Evolutionary conservation across 768 basidiomycete species (phyloP).

Genomic region (Filobasidium floriforme): DNA sequence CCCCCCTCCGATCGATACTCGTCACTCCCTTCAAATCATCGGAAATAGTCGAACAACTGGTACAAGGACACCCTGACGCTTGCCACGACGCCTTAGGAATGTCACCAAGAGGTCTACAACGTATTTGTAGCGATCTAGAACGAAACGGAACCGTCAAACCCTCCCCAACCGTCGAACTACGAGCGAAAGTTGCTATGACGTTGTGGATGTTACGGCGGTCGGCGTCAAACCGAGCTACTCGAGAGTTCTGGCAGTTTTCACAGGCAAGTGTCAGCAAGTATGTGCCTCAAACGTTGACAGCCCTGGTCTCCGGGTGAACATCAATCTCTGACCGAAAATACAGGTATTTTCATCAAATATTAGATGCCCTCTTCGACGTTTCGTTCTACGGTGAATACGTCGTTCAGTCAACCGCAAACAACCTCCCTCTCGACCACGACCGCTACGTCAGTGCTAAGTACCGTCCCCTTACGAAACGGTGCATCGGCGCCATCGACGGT

Average conservation of each 20-base stretch:
- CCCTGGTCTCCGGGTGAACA: neutral
- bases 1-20: neutral
- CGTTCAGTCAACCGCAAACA: neutral
- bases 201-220: neutral
- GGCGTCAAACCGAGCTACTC: neutral
- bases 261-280: neutral
- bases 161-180: neutral
- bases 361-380: neutral
- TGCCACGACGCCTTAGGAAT: neutral
- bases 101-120: neutral
- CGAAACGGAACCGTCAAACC: neutral
- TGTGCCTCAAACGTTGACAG: neutral
- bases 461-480: neutral
- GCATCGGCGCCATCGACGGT: conserved; percentile 12
- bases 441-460: conserved; percentile 6
- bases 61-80: neutral
- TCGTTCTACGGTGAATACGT: conserved; percentile 6
- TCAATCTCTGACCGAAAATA: neutral
- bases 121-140: neutral
- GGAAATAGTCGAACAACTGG: neutral
- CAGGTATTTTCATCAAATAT: neutral
- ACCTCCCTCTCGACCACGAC: neutral
- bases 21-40: neutral
- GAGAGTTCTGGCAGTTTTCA: neutral
- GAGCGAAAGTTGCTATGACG: neutral